Evolutionary conservation across 192 early-diverging fungal genomes (phyloP).

Genomic region (Coemansia sp.): DNA sequence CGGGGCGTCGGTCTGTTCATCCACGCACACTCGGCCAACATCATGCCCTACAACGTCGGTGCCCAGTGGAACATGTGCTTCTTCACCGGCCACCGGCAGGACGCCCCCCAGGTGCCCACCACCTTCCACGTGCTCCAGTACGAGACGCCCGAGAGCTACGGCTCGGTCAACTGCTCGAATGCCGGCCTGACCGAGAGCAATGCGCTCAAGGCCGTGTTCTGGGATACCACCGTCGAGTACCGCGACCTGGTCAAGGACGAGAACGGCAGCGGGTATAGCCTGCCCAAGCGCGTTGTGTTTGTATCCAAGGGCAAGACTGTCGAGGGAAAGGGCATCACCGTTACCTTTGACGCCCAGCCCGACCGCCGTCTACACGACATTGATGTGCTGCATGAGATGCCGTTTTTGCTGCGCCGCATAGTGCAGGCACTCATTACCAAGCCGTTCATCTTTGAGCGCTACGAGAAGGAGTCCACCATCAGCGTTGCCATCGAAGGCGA

Average conservation of each 20-base stretch:
- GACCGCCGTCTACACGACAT: conserved; percentile 73
- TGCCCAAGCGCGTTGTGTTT: conserved; percentile 70
- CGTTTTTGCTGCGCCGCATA: conserved; percentile 82
- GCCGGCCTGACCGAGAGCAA: conserved; percentile 66
- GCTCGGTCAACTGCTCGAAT: conserved; percentile 66
- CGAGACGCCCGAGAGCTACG: conserved; percentile 68
- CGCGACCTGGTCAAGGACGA: conserved; percentile 58
- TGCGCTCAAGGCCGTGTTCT: conserved; percentile 68
- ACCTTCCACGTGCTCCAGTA: conserved; percentile 67
- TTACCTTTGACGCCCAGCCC: conserved; percentile 61
- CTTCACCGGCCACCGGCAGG: conserved; percentile 65
- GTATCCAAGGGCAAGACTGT: conserved; percentile 78
- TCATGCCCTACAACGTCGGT: conserved; percentile 79
- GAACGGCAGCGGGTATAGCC: conserved; percentile 77
- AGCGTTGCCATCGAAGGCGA: conserved; percentile 62
- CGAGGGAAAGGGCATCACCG: conserved; percentile 60
- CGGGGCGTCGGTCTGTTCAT: conserved; percentile 71
- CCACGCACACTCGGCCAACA: conserved; percentile 76
- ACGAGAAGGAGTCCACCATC: conserved; percentile 66
- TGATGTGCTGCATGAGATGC: conserved; percentile 87
- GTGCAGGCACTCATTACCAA: conserved; percentile 91
- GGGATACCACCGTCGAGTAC: conserved; percentile 67
- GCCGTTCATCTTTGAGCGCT: conserved; percentile 93
- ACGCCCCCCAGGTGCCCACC: conserved; percentile 55
- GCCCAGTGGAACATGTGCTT: conserved; percentile 83